A percentile compares a stretch with the other conserved stretches of the same genome.
Evolutionary conservation across 176 grass and related monocot genomes (phyloP).

Genomic region (Raddia guianensis): DNA sequence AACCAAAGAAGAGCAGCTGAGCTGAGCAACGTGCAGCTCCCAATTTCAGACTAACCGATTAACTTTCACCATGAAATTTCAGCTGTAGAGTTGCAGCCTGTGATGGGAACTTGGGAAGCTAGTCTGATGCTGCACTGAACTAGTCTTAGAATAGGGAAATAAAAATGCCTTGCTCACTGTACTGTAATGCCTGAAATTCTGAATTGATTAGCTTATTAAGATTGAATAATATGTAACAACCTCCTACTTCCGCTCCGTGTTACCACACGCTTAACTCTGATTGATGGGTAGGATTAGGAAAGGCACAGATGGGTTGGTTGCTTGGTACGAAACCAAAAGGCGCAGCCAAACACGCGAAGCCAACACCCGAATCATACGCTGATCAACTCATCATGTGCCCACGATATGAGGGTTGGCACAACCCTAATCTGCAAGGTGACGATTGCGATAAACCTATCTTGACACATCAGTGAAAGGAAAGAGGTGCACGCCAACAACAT

Average conservation of each 20-base stretch:
- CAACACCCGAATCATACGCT: background rate
- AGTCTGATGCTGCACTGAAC: background rate
- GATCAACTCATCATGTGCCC: background rate
- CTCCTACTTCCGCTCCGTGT: background rate
- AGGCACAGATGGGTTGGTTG: constrained; percentile 1
- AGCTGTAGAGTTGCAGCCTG: background rate
- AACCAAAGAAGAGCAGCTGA: constrained; percentile 24
- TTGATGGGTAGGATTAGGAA: background rate
- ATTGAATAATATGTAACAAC: background rate
- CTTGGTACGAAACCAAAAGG: background rate
- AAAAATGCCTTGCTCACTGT: background rate
- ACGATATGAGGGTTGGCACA: background rate
- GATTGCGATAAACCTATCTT: background rate
- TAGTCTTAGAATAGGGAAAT: constrained; percentile 6
- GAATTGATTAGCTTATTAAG: background rate
- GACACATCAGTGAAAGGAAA: background rate
- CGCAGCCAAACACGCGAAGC: constrained; percentile 1
- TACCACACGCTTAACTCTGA: background rate
- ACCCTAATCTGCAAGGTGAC: constrained; percentile 1
- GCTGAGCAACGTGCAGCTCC: constrained; percentile 1
- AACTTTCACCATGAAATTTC: background rate
- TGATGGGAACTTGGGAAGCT: background rate
- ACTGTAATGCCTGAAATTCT: background rate
- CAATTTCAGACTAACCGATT: constrained; percentile 4
- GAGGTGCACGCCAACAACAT: background rate